Evolutionary conservation across 306 rosid genomes (phyloP).

Genomic region (Vicia faba): DNA sequence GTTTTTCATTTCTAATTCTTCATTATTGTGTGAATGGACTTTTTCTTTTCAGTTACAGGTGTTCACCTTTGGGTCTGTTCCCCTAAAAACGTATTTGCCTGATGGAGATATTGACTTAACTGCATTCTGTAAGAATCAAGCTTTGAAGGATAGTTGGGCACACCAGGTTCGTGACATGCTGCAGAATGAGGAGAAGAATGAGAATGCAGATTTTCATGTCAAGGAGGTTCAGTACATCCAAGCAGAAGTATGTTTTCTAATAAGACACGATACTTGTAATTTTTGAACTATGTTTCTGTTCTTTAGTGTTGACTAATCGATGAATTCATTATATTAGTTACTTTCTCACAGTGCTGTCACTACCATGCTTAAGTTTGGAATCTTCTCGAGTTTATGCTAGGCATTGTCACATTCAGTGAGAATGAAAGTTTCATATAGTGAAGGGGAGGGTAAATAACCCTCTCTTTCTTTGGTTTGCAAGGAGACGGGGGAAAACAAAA

Average conservation of each 20-base stretch:
- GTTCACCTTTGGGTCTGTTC: constrained; percentile 96
- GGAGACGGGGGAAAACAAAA: background rate
- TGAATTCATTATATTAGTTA: constrained; percentile 17
- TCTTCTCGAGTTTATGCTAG: no score
- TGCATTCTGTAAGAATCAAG: constrained; percentile 79
- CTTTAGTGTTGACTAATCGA: constrained; percentile 18
- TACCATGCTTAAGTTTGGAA: constrained; percentile 21
- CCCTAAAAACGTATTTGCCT: constrained; percentile 96
- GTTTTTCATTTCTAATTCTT: background rate
- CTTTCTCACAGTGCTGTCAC: constrained; percentile 17
- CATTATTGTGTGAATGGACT: constrained; percentile 6
- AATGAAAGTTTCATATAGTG: no score
- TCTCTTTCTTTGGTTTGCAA: background rate
- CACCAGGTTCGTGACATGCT: constrained; percentile 94
- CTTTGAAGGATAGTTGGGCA: constrained; percentile 90
- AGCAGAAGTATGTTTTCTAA: constrained; percentile 78
- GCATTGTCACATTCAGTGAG: no score
- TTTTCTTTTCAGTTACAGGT: constrained; percentile 57
- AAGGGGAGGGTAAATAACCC: no score
- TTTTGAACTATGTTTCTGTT: constrained; percentile 5
- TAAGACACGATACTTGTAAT: constrained; percentile 23
- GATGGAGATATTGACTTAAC: constrained; percentile 99
- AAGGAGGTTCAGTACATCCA: constrained; percentile 99
- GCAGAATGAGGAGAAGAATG: constrained; percentile 88
- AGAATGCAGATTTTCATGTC: constrained; percentile 86